Base-by-base conservation (phyloP, 306 rosid species). In the Malus fusca region DNA sequence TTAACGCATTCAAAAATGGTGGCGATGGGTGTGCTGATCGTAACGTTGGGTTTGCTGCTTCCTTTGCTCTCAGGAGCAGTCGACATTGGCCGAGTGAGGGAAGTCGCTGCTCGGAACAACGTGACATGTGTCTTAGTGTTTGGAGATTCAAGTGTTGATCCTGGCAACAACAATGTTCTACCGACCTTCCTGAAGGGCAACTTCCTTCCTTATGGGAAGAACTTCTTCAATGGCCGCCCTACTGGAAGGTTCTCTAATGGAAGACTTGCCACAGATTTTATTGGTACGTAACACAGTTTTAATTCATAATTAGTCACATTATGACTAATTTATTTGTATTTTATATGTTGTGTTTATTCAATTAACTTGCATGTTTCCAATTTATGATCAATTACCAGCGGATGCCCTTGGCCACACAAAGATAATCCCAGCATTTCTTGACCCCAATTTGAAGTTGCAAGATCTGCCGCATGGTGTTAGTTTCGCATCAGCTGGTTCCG, bases 401-500 rank as follows among this genome's bases (percentile, higher is more conserved):
- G 96, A 92, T 10, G 88, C 87, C 28, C 0, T 92, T n/a, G 96
- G 97, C 6, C 86, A 73, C 73, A 80, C 74, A 60, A 80, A 85
- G 64, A 59, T 64, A 35, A 53, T 92, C 46, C 93, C 96, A 14
- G 87, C 93, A 22, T 92, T 88, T 83, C 90, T 92, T n/a, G 91
- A 88, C 75, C 88, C 88, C 56, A 82, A 82, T 65, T 64, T 85
- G 76, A 89, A 85, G 84, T 43, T 30, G 2, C 69, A 35, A 35
- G 91, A 89, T 76, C 82, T 89, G 35, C 81, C 77, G 2, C 87
- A 88, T 68, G 96, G 97, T 30, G 97, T 82, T 81, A 92, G 96
- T 80, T 92, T 90, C 82, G 96, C 96, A 63, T 92, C 97, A 66
- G 93, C 97, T 22, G 92, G 89, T 70, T 85, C 97, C 18, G 96